Evolutionary conservation across 192 early-diverging fungal genomes (phyloP).

Genomic region (Coemansia sp.): DNA sequence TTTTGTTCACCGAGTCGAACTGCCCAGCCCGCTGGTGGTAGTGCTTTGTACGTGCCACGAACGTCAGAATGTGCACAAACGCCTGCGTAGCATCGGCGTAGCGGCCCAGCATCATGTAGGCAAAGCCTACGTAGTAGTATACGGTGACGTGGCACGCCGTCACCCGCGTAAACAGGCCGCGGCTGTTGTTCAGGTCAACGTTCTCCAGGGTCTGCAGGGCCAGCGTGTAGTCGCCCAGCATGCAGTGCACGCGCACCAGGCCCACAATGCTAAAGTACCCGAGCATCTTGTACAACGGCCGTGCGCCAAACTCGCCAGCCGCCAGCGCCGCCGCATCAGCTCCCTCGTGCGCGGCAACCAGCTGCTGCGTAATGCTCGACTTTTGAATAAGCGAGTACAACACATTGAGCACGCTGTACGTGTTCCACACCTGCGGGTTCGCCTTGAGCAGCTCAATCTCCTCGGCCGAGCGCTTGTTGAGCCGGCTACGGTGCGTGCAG

Average conservation of each 20-base stretch:
- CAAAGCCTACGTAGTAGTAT: conserved; percentile 96
- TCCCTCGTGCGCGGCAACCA: conserved; percentile 82
- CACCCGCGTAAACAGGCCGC: conserved; percentile 89
- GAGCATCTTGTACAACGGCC: conserved; percentile 92
- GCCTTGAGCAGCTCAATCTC: conserved; percentile 81
- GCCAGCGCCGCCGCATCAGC: conserved; percentile 81
- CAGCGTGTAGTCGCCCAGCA: conserved; percentile 93
- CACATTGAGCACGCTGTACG: conserved; percentile 93
- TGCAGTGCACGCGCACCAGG: conserved; percentile 88
- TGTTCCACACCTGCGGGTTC: conserved; percentile 90
- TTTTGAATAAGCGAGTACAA: conserved; percentile 95
- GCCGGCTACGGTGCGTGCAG: conserved; percentile 88
- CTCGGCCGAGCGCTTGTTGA: conserved; percentile 73
- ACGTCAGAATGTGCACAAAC: conserved; percentile 85
- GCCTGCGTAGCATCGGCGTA: conserved; percentile 94
- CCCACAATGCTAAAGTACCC: conserved; percentile 96
- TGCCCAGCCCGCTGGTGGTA: conserved; percentile 91
- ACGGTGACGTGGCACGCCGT: conserved; percentile 97
- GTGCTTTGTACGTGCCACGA: conserved; percentile 88
- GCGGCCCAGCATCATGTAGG: conserved; percentile 98
- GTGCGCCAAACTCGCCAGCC: conserved; percentile 83
- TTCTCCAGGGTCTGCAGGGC: conserved; percentile 96
- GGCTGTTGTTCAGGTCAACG: conserved; percentile 87
- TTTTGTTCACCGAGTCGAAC: conserved; percentile 87
- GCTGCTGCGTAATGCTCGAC: conserved; percentile 90